Conservation (phyloP, 331 rosid genomes). For the Ulmus americana region DNA sequence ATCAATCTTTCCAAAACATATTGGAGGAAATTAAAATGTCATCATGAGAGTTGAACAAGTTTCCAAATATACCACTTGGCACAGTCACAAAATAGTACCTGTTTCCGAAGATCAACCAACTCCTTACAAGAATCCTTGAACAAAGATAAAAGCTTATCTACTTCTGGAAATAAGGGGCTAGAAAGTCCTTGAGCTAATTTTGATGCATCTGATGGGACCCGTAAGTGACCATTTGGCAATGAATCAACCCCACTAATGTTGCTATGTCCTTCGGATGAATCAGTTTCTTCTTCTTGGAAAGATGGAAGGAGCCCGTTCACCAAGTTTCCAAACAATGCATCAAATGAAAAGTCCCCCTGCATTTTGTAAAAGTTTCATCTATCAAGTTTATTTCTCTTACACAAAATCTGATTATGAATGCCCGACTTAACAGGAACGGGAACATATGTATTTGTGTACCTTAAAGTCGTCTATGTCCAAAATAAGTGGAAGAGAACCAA, state of each 20-base stretch:
- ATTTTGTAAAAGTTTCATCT: not conserved
- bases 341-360: conserved; percentile 83
- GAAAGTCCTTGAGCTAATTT: conserved; percentile 43
- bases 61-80: not conserved
- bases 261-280: conserved; percentile 46
- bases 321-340: conserved; percentile 74
- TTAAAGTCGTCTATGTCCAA: conserved; percentile 87
- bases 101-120: conserved; percentile 88
- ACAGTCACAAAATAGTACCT: conserved; percentile 39
- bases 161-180: conserved; percentile 77
- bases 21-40: conserved; percentile 11
- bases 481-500: conserved; percentile 66
- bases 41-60: conserved; percentile 6
- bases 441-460: conserved; percentile 38
- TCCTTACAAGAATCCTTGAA: conserved; percentile 91
- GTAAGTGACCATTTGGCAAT: conserved; percentile 49
- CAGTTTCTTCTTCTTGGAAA: conserved; percentile 62
- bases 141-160: conserved; percentile 68
- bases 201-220: conserved; percentile 38
- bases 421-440: conserved; percentile 2
- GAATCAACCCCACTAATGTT: conserved; percentile 34
- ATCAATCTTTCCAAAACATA: conserved; percentile 53
- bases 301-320: conserved; percentile 78
- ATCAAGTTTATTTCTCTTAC: not conserved
- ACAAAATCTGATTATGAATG: not conserved